Evolutionary conservation across 208 protist species (phyloP).

Genomic region (Wallacemonas sp.): DNA sequence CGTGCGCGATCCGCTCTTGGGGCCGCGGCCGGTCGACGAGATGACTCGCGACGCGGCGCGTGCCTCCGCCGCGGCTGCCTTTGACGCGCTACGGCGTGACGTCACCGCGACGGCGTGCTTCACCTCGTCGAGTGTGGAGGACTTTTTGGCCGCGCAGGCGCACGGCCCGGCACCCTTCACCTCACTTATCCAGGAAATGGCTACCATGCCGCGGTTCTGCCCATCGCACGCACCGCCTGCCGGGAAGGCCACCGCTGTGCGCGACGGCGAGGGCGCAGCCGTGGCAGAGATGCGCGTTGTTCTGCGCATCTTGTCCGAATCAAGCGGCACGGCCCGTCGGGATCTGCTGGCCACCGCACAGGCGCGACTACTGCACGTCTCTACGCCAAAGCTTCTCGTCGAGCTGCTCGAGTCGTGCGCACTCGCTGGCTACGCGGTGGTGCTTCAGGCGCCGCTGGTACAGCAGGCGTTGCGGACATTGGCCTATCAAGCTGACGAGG

Average conservation of each 20-base stretch:
- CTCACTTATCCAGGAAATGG: not conserved
- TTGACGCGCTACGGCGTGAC: not conserved
- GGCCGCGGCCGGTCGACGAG: not conserved
- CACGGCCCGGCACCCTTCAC: too few species aligned
- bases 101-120: slow-evolving; percentile 7
- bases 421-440: not conserved
- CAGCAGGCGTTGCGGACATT: not conserved
- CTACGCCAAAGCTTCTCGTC: not conserved
- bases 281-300: not conserved
- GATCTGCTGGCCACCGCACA: not conserved
- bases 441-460: not conserved
- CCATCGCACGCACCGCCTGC: too few species aligned
- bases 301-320: not conserved
- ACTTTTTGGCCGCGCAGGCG: too few species aligned
- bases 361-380: not conserved
- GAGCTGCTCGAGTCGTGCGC: not conserved
- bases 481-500: not conserved
- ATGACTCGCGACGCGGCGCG: not conserved
- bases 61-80: not conserved
- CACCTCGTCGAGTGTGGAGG: not conserved
- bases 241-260: too few species aligned
- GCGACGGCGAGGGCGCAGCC: not conserved
- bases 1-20: slow-evolving; percentile 1
- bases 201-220: too few species aligned
- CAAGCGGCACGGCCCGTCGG: not conserved